These are phyloP conservation scores for Mycena epipterygia DNA, from an alignment of 768 basidiomycete species.

Conservation along the genomic window DNA sequence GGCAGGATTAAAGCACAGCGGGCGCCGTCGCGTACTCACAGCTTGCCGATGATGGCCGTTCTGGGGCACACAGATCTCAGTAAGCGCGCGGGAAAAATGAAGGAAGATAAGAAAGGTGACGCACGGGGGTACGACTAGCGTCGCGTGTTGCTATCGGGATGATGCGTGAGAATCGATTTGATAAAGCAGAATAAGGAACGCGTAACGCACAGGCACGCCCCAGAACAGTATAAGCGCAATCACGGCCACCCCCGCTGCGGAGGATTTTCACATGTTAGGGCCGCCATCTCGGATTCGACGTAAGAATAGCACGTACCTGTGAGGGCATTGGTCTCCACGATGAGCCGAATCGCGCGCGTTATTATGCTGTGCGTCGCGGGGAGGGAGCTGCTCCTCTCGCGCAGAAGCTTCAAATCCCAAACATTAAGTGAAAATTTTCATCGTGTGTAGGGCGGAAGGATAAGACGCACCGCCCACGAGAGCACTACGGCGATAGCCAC, in stretches of 20 bases:
- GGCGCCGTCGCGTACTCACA: constrained; percentile 8
- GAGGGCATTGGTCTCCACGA: constrained; percentile 36
- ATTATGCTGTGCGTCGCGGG: constrained; percentile 17
- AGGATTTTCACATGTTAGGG: neutral
- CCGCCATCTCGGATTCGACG: neutral
- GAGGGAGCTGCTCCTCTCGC: neutral
- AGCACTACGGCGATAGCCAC: constrained; percentile 26
- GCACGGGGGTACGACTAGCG: constrained; percentile 29
- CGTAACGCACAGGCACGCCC: constrained; percentile 13
- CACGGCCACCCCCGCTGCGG: constrained; percentile 26
- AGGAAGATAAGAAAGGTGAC: neutral
- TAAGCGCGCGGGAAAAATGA: neutral
- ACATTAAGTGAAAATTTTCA: neutral
- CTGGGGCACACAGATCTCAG: neutral
- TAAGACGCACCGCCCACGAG: constrained; percentile 20
- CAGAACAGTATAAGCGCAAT: constrained; percentile 30
- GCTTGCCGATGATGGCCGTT: constrained; percentile 32
- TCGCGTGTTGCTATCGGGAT: constrained; percentile 18
- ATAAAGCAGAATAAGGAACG: neutral
- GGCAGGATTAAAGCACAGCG: too few relatives aligned
- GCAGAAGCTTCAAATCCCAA: neutral
- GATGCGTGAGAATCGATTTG: neutral
- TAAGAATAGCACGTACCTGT: constrained; percentile 30
- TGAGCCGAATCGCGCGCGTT: constrained; percentile 25
- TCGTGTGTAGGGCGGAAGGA: neutral